A percentile compares a stretch with the other conserved stretches of the same genome.
Evolutionary conservation across 306 rosid species (phyloP).

Genomic region (Fagus crenata): DNA sequence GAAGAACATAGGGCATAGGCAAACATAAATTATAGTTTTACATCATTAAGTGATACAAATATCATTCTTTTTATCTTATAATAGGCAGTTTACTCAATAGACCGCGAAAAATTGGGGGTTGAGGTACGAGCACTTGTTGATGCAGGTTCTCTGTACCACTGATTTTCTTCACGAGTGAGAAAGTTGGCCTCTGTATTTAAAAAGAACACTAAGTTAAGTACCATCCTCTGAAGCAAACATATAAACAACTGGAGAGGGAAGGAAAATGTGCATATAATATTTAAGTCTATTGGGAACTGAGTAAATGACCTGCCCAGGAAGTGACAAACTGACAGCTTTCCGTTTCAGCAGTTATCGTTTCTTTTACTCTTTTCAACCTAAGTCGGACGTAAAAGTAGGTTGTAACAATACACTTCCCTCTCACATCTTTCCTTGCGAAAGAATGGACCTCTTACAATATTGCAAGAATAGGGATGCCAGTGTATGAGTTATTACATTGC

Average conservation of each 20-base stretch:
- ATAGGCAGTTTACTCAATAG: constrained; percentile 26
- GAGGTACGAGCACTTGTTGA: constrained; percentile 45
- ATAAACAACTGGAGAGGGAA: neutral
- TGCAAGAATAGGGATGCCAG: neutral
- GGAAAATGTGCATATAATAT: neutral
- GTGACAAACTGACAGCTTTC: too few relatives aligned
- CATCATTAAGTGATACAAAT: constrained; percentile 12
- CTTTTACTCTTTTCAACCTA: too few relatives aligned
- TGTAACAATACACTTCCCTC: too few relatives aligned
- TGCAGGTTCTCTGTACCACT: constrained; percentile 86
- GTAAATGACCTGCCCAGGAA: too few relatives aligned
- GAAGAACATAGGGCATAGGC: neutral
- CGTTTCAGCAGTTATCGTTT: too few relatives aligned
- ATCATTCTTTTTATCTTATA: constrained; percentile 18
- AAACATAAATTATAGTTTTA: neutral
- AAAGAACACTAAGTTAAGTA: constrained; percentile 18
- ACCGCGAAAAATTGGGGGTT: constrained; percentile 33
- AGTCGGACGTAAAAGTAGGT: too few relatives aligned
- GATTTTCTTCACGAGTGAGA: constrained; percentile 64
- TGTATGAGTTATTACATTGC: constrained; percentile 5
- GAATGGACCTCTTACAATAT: neutral
- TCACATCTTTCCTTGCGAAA: too few relatives aligned
- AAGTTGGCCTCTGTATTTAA: constrained; percentile 82
- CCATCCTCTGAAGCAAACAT: constrained; percentile 17
- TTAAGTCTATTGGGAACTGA: neutral